These are phyloP conservation scores for Tylopilus subfusipes DNA, from an alignment of 768 basidiomycete species.

Conservation along the genomic window DNA sequence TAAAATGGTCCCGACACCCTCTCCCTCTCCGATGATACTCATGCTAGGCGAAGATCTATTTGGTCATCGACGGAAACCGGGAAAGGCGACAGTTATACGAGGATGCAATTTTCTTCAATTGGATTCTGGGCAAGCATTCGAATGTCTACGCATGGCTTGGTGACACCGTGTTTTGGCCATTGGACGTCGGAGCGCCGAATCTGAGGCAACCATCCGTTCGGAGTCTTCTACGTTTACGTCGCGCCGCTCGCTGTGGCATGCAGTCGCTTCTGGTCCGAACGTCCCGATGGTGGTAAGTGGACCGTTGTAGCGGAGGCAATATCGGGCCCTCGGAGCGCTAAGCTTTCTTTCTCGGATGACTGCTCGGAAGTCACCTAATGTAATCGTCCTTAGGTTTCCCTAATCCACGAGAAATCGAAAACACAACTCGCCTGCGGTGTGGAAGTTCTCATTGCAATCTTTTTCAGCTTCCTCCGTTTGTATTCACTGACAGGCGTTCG, in stretches of 20 bases:
- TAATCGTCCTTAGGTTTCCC: not conserved
- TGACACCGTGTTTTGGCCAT: not conserved
- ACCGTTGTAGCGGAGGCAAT: not conserved
- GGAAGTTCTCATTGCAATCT: not conserved
- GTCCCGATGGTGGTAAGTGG: not conserved
- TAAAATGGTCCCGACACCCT: not conserved
- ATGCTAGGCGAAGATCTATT: not conserved
- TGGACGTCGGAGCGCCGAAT: not conserved
- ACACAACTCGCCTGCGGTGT: constrained; percentile 9
- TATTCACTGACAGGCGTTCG: constrained; percentile 22
- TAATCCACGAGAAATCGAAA: not conserved
- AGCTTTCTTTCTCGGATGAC: not conserved
- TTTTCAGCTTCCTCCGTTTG: constrained; percentile 22
- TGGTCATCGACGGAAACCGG: not conserved
- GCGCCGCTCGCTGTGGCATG: not conserved
- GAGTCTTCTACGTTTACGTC: constrained; percentile 13
- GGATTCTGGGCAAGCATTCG: not conserved
- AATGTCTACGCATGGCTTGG: not conserved
- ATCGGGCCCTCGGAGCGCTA: not conserved
- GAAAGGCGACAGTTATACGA: not conserved
- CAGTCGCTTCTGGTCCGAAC: not conserved
- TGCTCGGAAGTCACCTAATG: not conserved
- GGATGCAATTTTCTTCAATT: not conserved
- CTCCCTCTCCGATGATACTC: not conserved
- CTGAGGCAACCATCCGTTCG: constrained; percentile 13